Conservation (phyloP, 306 rosid species). For the Betula pendula region DNA sequence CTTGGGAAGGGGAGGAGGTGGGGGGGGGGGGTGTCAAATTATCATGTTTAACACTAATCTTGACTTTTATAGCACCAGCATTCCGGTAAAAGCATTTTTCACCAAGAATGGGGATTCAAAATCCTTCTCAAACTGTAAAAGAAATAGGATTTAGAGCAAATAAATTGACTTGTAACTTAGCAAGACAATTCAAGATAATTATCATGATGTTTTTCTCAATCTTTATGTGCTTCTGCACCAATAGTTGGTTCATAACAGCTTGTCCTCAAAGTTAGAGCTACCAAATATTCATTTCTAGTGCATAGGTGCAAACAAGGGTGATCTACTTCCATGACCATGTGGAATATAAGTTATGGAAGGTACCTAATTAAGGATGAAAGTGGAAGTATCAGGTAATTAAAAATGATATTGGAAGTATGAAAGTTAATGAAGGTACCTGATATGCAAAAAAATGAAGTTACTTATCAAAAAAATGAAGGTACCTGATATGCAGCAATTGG, state of each 20-base stretch:
- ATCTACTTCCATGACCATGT: not conserved
- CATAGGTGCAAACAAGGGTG: not conserved
- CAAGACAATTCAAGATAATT: not conserved
- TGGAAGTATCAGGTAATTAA: not conserved
- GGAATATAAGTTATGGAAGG: not conserved
- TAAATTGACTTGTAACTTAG: not conserved
- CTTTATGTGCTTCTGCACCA: not conserved
- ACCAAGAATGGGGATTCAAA: not conserved
- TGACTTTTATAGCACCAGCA: not conserved
- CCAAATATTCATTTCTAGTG: not conserved
- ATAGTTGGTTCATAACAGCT: not conserved
- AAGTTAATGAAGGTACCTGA: conserved; percentile 57
- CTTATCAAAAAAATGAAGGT: too few relatives aligned
- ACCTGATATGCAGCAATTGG: conserved; percentile 99
- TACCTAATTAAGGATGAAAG: too few relatives aligned
- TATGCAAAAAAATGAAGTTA: too few relatives aligned
- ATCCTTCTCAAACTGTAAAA: not conserved
- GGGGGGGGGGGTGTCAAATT: too few relatives aligned
- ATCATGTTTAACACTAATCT: not conserved
- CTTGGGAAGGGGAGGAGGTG: too few relatives aligned
- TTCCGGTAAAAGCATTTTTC: not conserved
- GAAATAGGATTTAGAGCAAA: not conserved
- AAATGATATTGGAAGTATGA: not conserved
- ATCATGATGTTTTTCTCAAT: not conserved
- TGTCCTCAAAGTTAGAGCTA: not conserved